Evolutionary conservation across 331 rosid genomes (phyloP).

Genomic region (Prunus yedoensis): DNA sequence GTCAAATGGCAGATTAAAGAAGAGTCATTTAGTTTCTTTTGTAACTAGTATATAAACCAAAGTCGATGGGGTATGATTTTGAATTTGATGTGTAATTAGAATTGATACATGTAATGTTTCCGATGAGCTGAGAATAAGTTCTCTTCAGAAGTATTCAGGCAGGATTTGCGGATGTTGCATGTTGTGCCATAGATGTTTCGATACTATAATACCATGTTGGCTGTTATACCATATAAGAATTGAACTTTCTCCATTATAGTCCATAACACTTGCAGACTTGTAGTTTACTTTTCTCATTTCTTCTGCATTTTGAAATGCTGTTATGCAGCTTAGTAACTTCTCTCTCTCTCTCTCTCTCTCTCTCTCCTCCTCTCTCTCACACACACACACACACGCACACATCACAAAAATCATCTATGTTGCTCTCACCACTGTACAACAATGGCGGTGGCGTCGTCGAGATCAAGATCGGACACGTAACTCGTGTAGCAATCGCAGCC

Average conservation of each 20-base stretch:
- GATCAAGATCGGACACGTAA: slow-evolving; percentile 21
- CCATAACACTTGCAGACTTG: neutral
- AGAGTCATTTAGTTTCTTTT: neutral
- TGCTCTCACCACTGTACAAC: neutral
- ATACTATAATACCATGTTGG: neutral
- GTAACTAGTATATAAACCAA: neutral
- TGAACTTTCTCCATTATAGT: neutral
- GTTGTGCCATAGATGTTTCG: neutral
- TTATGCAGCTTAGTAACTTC: neutral
- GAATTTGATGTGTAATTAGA: neutral
- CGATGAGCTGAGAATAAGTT: neutral
- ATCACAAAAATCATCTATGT: neutral
- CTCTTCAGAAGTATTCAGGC: neutral
- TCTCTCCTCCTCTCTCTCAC: too few relatives aligned
- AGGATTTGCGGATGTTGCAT: neutral
- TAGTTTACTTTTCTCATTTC: too few relatives aligned
- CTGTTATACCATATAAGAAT: too few relatives aligned
- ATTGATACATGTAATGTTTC: too few relatives aligned
- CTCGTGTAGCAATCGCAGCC: neutral
- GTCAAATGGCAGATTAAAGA: neutral
- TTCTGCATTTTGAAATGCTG: neutral
- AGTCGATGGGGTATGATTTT: slow-evolving; percentile 1
- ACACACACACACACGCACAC: fast-evolving
- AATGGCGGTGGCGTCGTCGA: slow-evolving; percentile 35
- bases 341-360: neutral